A percentile compares a stretch with the other conserved stretches of the same genome.
Evolutionary conservation across 2,329 filamentous ascomycete species (phyloP).

Genomic region (Scopulariopsis brevicaulis): DNA sequence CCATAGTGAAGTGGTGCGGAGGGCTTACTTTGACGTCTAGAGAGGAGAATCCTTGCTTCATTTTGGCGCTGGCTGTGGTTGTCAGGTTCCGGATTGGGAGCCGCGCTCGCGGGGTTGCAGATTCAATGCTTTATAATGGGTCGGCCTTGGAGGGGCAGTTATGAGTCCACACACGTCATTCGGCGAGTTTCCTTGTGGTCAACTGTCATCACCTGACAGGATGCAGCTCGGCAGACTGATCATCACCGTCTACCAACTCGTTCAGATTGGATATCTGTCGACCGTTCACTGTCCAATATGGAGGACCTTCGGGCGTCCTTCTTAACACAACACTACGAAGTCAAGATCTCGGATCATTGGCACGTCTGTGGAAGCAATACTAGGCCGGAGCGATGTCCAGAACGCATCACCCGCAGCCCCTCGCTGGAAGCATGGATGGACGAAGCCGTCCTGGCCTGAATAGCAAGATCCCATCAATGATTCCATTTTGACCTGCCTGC

Average conservation of each 20-base stretch:
- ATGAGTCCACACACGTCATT: not conserved
- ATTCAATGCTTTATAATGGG: not conserved
- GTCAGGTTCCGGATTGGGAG: not conserved
- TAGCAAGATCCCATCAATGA: too few relatives aligned
- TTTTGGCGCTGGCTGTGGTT: slow-evolving; percentile 20
- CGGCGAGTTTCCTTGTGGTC: not conserved
- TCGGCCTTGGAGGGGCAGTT: not conserved
- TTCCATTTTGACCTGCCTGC: not conserved
- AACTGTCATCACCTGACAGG: not conserved
- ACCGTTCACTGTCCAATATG: too few relatives aligned
- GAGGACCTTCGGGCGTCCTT: too few relatives aligned
- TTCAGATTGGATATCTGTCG: too few relatives aligned
- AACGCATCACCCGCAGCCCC: too few relatives aligned
- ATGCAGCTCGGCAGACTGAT: not conserved
- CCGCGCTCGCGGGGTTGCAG: not conserved
- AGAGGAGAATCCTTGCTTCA: slow-evolving; percentile 77
- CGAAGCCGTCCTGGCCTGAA: too few relatives aligned
- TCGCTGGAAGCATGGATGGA: too few relatives aligned
- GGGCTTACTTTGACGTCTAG: slow-evolving; percentile 56
- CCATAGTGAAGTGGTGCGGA: not conserved
- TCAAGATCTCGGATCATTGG: too few relatives aligned
- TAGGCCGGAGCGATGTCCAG: too few relatives aligned
- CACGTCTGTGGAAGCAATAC: too few relatives aligned
- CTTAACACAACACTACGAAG: too few relatives aligned
- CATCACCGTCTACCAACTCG: too few relatives aligned